Evolutionary conservation across 1,139 yeast genomes (phyloP).

Genomic region (Suhomyces terraborum): DNA sequence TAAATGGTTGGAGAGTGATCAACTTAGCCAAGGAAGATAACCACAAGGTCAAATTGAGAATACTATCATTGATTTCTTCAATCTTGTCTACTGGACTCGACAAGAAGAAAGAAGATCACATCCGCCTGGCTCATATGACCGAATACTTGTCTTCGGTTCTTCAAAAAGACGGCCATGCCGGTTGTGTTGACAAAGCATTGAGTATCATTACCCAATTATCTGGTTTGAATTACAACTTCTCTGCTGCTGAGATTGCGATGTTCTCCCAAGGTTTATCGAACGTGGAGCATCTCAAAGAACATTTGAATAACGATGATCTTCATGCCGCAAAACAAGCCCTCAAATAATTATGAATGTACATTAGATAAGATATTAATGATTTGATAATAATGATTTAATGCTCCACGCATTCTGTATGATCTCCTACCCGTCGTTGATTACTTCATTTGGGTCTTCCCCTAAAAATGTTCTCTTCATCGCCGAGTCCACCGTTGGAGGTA

Average conservation of each 20-base stretch:
- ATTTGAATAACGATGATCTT: constrained; percentile 55
- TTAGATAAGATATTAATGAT: constrained; percentile 3
- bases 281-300: constrained; percentile 48
- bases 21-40: constrained; percentile 22
- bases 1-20: constrained; percentile 63
- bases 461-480: constrained; percentile 50
- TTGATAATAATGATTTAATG: constrained; percentile 2
- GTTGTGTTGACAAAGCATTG: constrained; percentile 63
- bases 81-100: constrained; percentile 54
- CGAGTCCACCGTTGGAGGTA: constrained; percentile 43
- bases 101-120: constrained; percentile 36
- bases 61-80: constrained; percentile 59
- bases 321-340: constrained; percentile 50
- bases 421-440: constrained; percentile 20
- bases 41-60: constrained; percentile 51
- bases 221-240: constrained; percentile 48
- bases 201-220: constrained; percentile 54
- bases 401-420: neutral
- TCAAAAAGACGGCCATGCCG: constrained; percentile 44
- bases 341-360: constrained; percentile 21
- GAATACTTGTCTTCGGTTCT: constrained; percentile 40
- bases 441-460: constrained; percentile 54
- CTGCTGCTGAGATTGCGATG: constrained; percentile 44
- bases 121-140: constrained; percentile 47
- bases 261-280: constrained; percentile 43